phyloP scores from a whole-genome alignment of 352 stramenopile species.

The Phytophthora constricta region DNA sequence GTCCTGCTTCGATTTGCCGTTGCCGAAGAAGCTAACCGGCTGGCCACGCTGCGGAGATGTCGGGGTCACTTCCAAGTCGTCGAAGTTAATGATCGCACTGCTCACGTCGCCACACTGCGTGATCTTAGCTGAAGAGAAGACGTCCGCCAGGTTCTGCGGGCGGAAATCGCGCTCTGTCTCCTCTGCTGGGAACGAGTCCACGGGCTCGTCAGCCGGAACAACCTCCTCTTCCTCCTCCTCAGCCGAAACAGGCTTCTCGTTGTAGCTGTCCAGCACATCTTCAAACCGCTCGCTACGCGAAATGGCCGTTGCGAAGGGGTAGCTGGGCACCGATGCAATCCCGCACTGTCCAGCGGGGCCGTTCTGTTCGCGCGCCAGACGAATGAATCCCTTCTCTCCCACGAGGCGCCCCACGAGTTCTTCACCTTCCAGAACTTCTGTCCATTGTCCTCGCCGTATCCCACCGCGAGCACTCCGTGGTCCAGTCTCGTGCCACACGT shows the following conservation, averaged over 20 bases:
- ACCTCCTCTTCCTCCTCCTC: slow-evolving; percentile 15
- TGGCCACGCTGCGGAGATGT: slow-evolving; percentile 76
- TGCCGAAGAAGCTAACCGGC: slow-evolving; percentile 74
- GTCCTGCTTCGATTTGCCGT: slow-evolving; percentile 71
- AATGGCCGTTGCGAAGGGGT: slow-evolving; percentile 55
- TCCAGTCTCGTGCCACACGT: slow-evolving; percentile 81
- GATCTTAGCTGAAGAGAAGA: slow-evolving; percentile 79
- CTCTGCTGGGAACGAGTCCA: slow-evolving; percentile 41
- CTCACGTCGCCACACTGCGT: slow-evolving; percentile 77
- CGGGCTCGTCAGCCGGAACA: slow-evolving; percentile 14
- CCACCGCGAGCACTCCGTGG: slow-evolving; percentile 94
- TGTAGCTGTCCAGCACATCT: neutral
- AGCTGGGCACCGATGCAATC: slow-evolving; percentile 90
- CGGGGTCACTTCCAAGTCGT: slow-evolving; percentile 70
- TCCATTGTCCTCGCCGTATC: slow-evolving; percentile 89
- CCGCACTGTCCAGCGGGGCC: slow-evolving; percentile 95
- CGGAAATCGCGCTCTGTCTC: slow-evolving; percentile 32
- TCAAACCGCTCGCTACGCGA: slow-evolving; percentile 18
- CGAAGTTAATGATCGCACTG: slow-evolving; percentile 71
- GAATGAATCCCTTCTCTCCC: slow-evolving; percentile 92
- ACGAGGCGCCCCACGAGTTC: slow-evolving; percentile 93
- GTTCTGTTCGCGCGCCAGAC: slow-evolving; percentile 77
- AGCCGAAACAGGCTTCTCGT: slow-evolving; percentile 6
- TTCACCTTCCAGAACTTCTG: slow-evolving; percentile 95
- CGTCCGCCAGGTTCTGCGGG: slow-evolving; percentile 36